Evolutionary conservation across 2,329 filamentous ascomycete genomes (phyloP).

Genomic region (Mariannaea sp.): DNA sequence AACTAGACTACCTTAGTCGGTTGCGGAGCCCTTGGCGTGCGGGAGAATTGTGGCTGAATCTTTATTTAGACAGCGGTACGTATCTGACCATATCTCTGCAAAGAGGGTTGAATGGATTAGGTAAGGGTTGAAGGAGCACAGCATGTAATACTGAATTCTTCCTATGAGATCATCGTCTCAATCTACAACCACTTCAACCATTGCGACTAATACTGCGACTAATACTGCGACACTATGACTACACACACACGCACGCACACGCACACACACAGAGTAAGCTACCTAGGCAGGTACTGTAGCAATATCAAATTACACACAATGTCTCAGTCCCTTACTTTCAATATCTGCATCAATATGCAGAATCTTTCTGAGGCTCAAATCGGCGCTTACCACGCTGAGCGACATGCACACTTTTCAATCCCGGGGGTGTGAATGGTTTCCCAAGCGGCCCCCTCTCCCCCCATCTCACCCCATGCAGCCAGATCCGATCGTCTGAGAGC

Average conservation of each 20-base stretch:
- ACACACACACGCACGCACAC: too few species aligned
- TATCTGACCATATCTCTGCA: background rate
- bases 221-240: too few species aligned
- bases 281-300: too few species aligned
- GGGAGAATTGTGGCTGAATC: background rate
- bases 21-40: background rate
- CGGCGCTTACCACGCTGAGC: conserved; percentile 29
- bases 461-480: conserved; percentile 25
- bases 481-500: conserved; percentile 35
- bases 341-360: background rate
- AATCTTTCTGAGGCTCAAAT: conserved; percentile 30
- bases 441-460: conserved; percentile 21
- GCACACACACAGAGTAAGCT: too few species aligned
- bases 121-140: too few species aligned
- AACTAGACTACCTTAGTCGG: too few species aligned
- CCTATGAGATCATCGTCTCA: too few species aligned
- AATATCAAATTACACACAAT: too few species aligned
- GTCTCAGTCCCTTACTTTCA: background rate
- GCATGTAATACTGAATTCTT: too few species aligned
- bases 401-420: background rate
- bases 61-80: background rate
- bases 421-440: conserved; percentile 4
- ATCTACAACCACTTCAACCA: too few species aligned
- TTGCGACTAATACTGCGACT: too few species aligned
- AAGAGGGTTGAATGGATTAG: too few species aligned